Percentiles rank a stretch among this genome's conserved stretches.
These are phyloP conservation scores for Fusarium sp. DNA, from an alignment of 2,329 filamentous ascomycete species.

Conservation along the genomic window DNA sequence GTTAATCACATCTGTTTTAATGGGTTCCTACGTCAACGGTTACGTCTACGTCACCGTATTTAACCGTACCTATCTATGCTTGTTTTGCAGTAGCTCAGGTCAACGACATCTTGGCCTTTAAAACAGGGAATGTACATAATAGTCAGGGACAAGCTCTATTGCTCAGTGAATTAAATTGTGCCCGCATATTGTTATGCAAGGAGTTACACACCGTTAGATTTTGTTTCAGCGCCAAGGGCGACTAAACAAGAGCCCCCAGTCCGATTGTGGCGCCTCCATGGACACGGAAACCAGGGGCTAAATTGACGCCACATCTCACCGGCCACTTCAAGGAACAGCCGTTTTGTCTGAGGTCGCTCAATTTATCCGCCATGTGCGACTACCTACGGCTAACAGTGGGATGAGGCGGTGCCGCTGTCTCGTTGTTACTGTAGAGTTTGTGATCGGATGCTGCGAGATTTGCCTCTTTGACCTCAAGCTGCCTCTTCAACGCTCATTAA, in stretches of 20 bases:
- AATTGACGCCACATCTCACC: constrained; percentile 24
- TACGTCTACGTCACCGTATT: neutral
- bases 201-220: neutral
- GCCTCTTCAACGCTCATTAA: constrained; percentile 4
- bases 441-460: constrained; percentile 11
- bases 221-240: neutral
- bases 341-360: neutral
- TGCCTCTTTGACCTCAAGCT: constrained; percentile 20
- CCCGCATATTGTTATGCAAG: neutral
- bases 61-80: neutral
- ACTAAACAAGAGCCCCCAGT: neutral
- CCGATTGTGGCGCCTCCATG: constrained; percentile 18
- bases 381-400: neutral
- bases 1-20: neutral
- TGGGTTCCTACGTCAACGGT: neutral
- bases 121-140: neutral
- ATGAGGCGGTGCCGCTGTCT: neutral
- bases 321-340: constrained; percentile 8
- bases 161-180: neutral
- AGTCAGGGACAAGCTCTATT: neutral
- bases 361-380: constrained; percentile 7
- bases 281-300: constrained; percentile 1
- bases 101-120: neutral
- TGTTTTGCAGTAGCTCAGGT: neutral
- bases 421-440: constrained; percentile 1